Evolutionary conservation across 495 filamentous ascomycete species (phyloP), one percentile per base, ranked within the genome.

Genomic region (Glutinoglossum americanum): DNA sequence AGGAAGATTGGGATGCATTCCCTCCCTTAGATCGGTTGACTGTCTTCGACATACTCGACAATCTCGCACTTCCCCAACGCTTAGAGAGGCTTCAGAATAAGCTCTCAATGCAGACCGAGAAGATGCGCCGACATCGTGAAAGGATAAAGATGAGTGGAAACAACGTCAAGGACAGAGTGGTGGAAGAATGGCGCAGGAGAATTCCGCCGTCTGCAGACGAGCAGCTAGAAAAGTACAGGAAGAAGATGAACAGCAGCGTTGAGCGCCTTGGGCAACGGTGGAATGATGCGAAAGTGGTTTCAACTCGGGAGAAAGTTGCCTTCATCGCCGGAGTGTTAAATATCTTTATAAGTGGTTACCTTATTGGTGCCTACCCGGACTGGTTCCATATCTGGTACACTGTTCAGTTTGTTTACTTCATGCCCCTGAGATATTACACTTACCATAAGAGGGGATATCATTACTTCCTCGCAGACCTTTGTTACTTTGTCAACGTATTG

Each of bases 271-370:
- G 83, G 41, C 79, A 76, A 51, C 80, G 79, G 64, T 98, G 92
- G 92, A 89, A 83, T 67, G 83, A 93, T 66, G 82, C 85, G 37
- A 87, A 85, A 61, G 80, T 79, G 5, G 87, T 97, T 60, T 95
- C 89, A 0, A 67, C 85, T 33, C 81, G 89, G 45, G 93, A 98
- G 75, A 98, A 98, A 74, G 71, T 89, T 25, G 88, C 92, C 13
- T 98, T 98, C 71, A 94, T 98, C 57, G 85, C 83, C 47, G 92
- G 87, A 63, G 89, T 96, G 51, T 80, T 95, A 68, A 98, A 97
- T 66, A 86, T 98, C 66, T 94, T 97, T 69, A 81, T 96, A 64
- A 93, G 87, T 60, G 93, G 89, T 48, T 95, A 95, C 66, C 71
- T 98, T 54, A 84, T 97, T 59, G 92, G 93, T 54, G 86, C 80